Conservation (phyloP, 306 rosid genomes). For the Echinosophora koreensis region DNA sequence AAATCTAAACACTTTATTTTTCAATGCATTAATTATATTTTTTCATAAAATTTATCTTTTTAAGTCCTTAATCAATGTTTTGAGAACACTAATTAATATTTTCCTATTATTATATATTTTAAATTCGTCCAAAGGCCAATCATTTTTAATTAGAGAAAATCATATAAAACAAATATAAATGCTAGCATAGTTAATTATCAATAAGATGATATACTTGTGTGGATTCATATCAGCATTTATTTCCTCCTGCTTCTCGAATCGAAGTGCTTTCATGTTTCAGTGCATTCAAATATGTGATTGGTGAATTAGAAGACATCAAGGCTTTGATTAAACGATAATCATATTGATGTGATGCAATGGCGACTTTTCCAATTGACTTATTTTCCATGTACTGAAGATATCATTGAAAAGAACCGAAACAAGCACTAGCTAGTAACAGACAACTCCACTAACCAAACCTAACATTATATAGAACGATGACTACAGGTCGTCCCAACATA, state of each 20-base stretch:
- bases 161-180: background rate
- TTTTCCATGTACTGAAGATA: background rate
- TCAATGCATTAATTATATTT: too few relatives aligned
- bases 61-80: too few relatives aligned
- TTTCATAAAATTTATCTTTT: too few relatives aligned
- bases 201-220: background rate
- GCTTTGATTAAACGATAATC: background rate
- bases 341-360: conserved; percentile 36
- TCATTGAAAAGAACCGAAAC: conserved; percentile 5
- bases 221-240: conserved; percentile 28
- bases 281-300: background rate
- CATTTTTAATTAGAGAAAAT: conserved; percentile 18
- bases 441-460: conserved; percentile 33
- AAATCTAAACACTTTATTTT: too few relatives aligned
- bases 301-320: conserved; percentile 22
- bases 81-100: too few relatives aligned
- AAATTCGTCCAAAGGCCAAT: conserved; percentile 18
- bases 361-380: background rate
- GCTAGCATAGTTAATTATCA: background rate
- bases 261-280: conserved; percentile 3
- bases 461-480: background rate
- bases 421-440: background rate
- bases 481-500: background rate
- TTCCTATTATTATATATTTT: background rate
- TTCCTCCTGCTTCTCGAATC: background rate